Conservation (phyloP, 2,329 filamentous ascomycete genomes). For the Penicillium rolfsii region DNA sequence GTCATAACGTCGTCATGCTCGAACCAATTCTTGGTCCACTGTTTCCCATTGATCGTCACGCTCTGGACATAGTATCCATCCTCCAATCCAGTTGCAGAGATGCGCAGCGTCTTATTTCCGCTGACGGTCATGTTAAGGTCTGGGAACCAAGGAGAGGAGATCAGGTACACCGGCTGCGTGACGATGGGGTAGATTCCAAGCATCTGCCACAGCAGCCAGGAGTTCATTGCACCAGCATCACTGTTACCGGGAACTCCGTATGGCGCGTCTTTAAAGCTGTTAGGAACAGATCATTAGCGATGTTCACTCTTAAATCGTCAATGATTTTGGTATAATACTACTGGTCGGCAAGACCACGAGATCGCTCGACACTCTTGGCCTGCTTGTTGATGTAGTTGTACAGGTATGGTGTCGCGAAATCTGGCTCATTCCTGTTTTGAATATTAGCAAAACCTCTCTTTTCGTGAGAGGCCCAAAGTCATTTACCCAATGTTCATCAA, state of each 20-base stretch:
- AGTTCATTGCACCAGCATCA: conserved; percentile 62
- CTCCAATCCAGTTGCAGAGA: conserved; percentile 51
- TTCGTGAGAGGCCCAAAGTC: not conserved
- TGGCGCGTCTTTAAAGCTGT: conserved; percentile 57
- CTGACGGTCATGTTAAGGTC: conserved; percentile 41
- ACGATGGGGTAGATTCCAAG: conserved; percentile 54
- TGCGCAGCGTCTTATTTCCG: conserved; percentile 45
- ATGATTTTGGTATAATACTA: conserved; percentile 40
- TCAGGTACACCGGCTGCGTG: conserved; percentile 53
- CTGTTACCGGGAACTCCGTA: conserved; percentile 68
- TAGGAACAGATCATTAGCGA: not conserved
- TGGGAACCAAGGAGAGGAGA: conserved; percentile 52
- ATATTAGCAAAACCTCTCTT: not conserved
- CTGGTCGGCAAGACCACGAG: conserved; percentile 60
- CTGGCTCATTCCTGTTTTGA: conserved; percentile 67
- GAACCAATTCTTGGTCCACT: conserved; percentile 60
- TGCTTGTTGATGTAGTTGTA: conserved; percentile 71
- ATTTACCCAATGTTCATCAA: conserved; percentile 59
- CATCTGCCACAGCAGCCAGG: conserved; percentile 57
- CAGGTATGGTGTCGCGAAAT: conserved; percentile 68
- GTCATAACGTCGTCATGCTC: conserved; percentile 53
- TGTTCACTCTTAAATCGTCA: not conserved
- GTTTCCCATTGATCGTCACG: conserved; percentile 56
- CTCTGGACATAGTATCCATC: conserved; percentile 57
- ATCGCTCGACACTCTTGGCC: conserved; percentile 63